Conservation (phyloP, 192 early-diverging fungal species). For the Podila epigama region DNA sequence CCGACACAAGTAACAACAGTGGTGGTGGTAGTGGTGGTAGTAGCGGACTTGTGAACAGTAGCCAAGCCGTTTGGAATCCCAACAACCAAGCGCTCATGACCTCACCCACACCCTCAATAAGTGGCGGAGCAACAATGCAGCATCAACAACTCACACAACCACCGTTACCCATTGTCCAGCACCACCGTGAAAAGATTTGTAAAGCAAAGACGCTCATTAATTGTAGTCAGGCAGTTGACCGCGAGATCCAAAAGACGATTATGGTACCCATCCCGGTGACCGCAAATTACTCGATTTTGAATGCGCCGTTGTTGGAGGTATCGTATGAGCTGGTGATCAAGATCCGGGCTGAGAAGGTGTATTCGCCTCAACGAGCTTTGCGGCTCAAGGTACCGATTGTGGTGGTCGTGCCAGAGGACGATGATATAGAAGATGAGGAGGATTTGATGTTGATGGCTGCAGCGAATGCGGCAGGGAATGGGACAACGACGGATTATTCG, state of each 20-base stretch:
- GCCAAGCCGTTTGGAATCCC: neutral
- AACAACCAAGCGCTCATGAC: slow-evolving; percentile 13
- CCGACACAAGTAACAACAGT: slow-evolving; percentile 4
- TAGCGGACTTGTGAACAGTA: neutral
- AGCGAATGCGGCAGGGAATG: slow-evolving; percentile 2
- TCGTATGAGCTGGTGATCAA: slow-evolving; percentile 48
- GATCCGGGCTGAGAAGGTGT: slow-evolving; percentile 37
- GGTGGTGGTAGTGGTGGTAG: neutral
- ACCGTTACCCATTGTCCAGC: slow-evolving; percentile 29
- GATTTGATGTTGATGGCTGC: slow-evolving; percentile 14
- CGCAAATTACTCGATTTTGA: slow-evolving; percentile 33
- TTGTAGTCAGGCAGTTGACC: slow-evolving; percentile 35
- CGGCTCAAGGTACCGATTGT: slow-evolving; percentile 33
- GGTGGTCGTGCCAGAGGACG: slow-evolving; percentile 35
- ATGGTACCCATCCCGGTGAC: slow-evolving; percentile 27
- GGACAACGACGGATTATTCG: neutral
- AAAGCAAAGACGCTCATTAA: slow-evolving; percentile 40
- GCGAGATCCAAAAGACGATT: slow-evolving; percentile 49
- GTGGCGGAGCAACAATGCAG: no score
- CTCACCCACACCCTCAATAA: slow-evolving; percentile 13
- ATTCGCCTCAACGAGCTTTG: slow-evolving; percentile 6
- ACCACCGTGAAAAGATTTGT: slow-evolving; percentile 34
- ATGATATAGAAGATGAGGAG: slow-evolving; percentile 35
- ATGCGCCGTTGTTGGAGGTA: slow-evolving; percentile 35
- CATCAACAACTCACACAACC: neutral